Conservation (phyloP, 495 filamentous ascomycete species). For the Amphirosellinia nigrospora region DNA sequence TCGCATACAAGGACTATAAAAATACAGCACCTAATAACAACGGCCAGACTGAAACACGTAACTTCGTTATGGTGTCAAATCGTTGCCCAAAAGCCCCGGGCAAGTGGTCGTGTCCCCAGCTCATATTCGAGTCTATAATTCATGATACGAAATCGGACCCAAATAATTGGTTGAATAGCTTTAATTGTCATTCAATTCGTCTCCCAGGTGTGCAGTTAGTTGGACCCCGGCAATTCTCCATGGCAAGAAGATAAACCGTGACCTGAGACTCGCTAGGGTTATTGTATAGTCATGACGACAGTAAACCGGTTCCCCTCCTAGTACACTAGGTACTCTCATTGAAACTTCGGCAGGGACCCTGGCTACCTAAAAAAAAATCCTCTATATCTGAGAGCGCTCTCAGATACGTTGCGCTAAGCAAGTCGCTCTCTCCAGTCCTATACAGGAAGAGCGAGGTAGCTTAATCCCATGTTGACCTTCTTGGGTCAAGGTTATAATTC, state of each 20-base stretch:
- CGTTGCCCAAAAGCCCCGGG: not conserved
- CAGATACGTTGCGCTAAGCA: not conserved
- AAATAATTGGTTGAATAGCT: not conserved
- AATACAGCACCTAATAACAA: too few relatives aligned
- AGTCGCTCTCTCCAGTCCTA: conserved; percentile 4
- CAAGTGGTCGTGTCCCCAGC: not conserved
- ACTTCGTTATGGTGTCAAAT: not conserved
- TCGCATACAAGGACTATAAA: too few relatives aligned
- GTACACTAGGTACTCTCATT: not conserved
- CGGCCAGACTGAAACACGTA: too few relatives aligned
- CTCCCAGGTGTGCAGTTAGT: conserved; percentile 1
- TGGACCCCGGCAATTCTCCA: not conserved
- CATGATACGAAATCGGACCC: not conserved
- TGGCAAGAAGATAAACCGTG: not conserved
- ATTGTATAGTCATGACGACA: conserved; percentile 10
- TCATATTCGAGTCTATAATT: not conserved
- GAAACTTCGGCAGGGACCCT: not conserved
- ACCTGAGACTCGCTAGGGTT: not conserved
- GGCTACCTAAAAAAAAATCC: not conserved
- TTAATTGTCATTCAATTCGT: conserved; percentile 9
- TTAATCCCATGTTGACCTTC: not conserved
- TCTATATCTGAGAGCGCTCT: conserved; percentile 6
- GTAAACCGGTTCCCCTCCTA: conserved; percentile 5
- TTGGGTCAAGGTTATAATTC: not conserved
- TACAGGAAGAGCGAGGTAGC: not conserved